Base-by-base conservation (phyloP, 768 basidiomycete genomes). In the Suillus occidentalis region DNA sequence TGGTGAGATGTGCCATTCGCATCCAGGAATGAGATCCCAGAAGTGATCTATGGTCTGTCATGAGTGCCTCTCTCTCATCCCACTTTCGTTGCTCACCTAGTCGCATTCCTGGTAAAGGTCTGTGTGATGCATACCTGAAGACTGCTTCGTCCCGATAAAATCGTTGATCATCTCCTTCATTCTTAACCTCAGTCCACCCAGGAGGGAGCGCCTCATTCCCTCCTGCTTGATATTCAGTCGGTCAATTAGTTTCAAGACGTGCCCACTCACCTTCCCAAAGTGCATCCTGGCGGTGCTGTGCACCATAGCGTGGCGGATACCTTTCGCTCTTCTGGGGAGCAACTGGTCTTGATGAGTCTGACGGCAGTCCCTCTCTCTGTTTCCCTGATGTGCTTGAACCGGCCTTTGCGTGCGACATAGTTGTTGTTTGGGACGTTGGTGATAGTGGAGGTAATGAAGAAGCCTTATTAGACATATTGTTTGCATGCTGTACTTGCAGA, bases 271-370 rank as follows among this genome's bases (percentile, higher is more conserved):
- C 57, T 59, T 59, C 18, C 58, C 39, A 59, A 28, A 42, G 39
- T 20, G 58, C 58, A 59, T 59, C 39, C 58, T 20, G 58, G 18
- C 25, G 22, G 25, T 59, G 58, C 58, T 59, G 58, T 12, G 58
- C 58, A 7, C 40, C 40, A 59, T 57, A 57, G 1, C 8, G 56
- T 25, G 37, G 37, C 9, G 22, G 37, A 7, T 10, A 6, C 14
- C 25, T 4, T 16, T 16, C 13, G 3, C 16, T 14, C 25, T 28
- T 16, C 16, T 16, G 25, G 25, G 14, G 14, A 18, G 8, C 3
- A 28, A 28, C 16, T 16, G n/a, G 25, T 16, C 49, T 7, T 8
- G 49, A 16, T 16, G 14, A 50, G 14, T 50, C 6, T 50, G 25
- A 50, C 3, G 6, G 49, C 22, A 14, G 6, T 50, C 49, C 25